Base-by-base conservation (phyloP, 257 asterid species). In the Solanum chaucha region DNA sequence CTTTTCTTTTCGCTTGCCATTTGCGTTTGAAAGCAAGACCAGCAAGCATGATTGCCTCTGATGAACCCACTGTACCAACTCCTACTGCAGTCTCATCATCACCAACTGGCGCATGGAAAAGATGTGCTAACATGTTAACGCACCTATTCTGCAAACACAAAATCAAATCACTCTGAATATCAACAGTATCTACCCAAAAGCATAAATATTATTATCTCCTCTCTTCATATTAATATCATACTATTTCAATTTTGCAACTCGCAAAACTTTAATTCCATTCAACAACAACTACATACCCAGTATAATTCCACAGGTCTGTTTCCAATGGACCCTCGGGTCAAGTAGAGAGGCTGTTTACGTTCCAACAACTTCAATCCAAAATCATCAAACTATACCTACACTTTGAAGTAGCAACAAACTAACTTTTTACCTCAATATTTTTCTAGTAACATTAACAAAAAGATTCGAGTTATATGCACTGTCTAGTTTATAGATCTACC, bases 11-110 rank as follows among this genome's bases (percentile, higher is more conserved):
- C 1, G 94, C 93, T 86, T 93, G 96, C 98, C 96, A 95, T 77
- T 93, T 95, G 77, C 98, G 93, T 81, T 95, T 95, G 74, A 95
- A 94, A 88, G 98, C 96, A 89, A 95, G 96, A 10, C 98, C 98
- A 10, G 96, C 96, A 55, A 95, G 96, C 98, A 95, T 95, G 85
- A 94, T 94, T 32, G 95, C 98, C 91, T 95, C 98, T 19, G 98
- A 95, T 58, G 98, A 95, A 71, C 98, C 98, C 48, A 95, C 94
- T 2, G 98, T 95, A 30, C 96, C 92, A n/a, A 94, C 98, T n/a
- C 96, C 98, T 17, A 93, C 26, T 17, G 96, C 98, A 1, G 90
- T 87, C 80, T 93, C 96, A 7, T 88, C 81, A 22, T 92, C 96
- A 41, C 94, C 94, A 64, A 90, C 91, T 1, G 95, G 98, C 11